Evolutionary conservation across 2,329 filamentous ascomycete species (phyloP), one percentile per base, ranked within the genome.

Genomic region (Botrytis fabae): DNA sequence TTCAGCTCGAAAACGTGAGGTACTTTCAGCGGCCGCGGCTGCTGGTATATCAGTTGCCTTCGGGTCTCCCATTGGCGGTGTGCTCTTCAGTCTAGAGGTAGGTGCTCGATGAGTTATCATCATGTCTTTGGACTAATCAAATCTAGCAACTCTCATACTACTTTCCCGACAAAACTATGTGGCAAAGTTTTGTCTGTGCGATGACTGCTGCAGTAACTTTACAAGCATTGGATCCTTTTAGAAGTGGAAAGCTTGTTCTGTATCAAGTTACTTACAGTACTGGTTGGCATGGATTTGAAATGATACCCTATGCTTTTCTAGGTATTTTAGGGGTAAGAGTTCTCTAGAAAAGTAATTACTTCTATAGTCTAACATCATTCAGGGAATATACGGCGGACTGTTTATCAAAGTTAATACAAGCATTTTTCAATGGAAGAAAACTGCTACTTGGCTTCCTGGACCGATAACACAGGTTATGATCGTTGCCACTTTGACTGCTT

Each of bases 81-180:
- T 98, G 35, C 84, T 98, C 32, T 98, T 98, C 85, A 97, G 93
- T 82, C 88, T 98, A n/a, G 95, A 97, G 84, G 90, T 92, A 83
- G 77, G 81, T 72, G 61, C 38, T 0, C 18, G 46, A 35, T 8
- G 1, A 57, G 2, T 57, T 60, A 48, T 40, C 73, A 38, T 59
- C 1, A 60, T 72, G 25, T 63, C 72, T 60, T 35, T 32, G n/a
- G 65, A 40, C 74, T 78, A 54, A 78, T 46, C 18, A 22, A n/a
- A 48, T 25, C 8, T n/a, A 93, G 88, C 94, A 97, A 87, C 85
- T 98, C 4, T 97, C 94, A 0, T 98, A 98, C 82, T 98, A 98
- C 82, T 98, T 98, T 78, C 95, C 96, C 0, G 95, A 98, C 83
- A 98, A 98, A 83, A 98, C 96, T 16, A 98, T 99, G 96, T 99